These are phyloP conservation scores for Cymodocea nodosa DNA, from an alignment of 116 monocot species.

Conservation along the genomic window DNA sequence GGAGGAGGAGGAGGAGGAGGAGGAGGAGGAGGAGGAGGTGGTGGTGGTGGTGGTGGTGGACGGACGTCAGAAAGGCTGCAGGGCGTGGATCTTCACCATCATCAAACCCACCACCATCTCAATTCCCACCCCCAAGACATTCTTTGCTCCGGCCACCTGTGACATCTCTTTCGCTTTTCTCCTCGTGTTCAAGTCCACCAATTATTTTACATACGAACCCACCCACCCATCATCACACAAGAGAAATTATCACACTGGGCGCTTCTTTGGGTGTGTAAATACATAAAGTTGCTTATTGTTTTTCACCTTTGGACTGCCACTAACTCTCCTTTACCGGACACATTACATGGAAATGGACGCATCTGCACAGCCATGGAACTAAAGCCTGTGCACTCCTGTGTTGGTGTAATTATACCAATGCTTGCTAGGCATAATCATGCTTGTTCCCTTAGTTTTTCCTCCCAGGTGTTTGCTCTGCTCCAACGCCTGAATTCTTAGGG, in stretches of 20 bases:
- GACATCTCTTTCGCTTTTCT: neutral
- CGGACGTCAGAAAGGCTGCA: slow-evolving; percentile 7
- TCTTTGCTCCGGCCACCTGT: neutral
- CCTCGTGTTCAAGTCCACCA: neutral
- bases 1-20: neutral
- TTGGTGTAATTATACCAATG: neutral
- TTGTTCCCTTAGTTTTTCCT: neutral
- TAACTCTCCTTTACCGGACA: slow-evolving; percentile 1
- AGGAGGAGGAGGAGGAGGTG: neutral
- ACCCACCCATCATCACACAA: neutral
- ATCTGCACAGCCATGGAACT: neutral
- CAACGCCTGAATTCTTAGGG: neutral
- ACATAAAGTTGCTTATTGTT: neutral
- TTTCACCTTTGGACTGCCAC: slow-evolving; percentile 1
- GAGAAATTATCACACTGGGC: neutral
- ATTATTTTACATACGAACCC: neutral
- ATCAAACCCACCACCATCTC: slow-evolving; percentile 10
- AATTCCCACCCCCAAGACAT: slow-evolving; percentile 3
- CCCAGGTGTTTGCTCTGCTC: neutral
- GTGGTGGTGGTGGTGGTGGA: neutral
- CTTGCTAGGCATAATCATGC: slow-evolving; percentile 1
- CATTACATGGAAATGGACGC: slow-evolving; percentile 2
- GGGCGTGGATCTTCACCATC: slow-evolving; percentile 20
- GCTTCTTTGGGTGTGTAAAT: neutral
- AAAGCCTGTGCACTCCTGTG: slow-evolving; percentile 1